These are phyloP conservation scores for Diutina rugosa DNA, from an alignment of 1,139 yeast genomes.

Conservation along the genomic window DNA sequence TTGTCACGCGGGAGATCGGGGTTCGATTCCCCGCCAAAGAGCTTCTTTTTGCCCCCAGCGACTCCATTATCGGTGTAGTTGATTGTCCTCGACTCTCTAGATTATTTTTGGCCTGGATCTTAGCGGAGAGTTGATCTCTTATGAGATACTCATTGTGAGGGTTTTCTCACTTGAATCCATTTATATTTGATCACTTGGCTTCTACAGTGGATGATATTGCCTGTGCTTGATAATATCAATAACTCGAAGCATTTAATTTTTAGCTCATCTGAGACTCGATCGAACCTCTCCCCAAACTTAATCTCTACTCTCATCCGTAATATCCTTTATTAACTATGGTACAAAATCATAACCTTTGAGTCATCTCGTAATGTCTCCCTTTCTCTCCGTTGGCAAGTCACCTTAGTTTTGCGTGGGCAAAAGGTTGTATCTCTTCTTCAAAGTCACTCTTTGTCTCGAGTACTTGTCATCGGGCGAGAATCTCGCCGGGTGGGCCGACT, in stretches of 20 bases:
- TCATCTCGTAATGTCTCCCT: neutral
- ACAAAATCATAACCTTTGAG: neutral
- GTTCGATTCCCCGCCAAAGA: neutral
- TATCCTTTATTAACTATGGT: neutral
- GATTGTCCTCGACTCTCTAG: no score
- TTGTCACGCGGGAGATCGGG: neutral
- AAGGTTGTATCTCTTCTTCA: constrained; percentile 86
- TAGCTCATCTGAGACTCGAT: no score
- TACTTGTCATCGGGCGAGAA: constrained; percentile 99
- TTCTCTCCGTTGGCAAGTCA: no score
- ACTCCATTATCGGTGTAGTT: no score
- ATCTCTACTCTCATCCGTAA: neutral
- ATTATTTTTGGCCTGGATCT: no score
- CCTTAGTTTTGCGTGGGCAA: constrained; percentile 59
- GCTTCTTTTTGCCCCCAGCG: neutral
- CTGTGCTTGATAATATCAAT: no score
- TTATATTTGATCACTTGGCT: no score
- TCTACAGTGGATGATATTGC: no score
- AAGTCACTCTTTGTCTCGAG: constrained; percentile 96
- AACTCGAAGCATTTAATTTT: no score
- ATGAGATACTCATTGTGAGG: no score
- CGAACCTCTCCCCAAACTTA: no score
- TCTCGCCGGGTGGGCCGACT: constrained; percentile 98
- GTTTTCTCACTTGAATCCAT: no score
- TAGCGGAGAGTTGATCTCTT: neutral